Evolutionary conservation across 352 stramenopile species (phyloP).

Genomic region (Halophytophthora polymorphica): DNA sequence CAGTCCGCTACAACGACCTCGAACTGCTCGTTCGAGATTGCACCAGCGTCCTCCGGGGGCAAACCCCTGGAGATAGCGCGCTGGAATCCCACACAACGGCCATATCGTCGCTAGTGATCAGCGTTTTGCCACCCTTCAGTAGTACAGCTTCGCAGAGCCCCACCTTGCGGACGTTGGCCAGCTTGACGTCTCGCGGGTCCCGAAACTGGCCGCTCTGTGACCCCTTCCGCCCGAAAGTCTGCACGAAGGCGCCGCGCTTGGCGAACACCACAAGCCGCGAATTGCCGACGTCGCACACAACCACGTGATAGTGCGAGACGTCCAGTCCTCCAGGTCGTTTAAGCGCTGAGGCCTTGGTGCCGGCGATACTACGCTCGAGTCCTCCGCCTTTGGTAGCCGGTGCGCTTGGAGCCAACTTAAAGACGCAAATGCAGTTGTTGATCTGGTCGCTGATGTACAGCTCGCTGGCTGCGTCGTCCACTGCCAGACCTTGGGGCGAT

Average conservation of each 20-base stretch:
- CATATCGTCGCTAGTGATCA: not conserved
- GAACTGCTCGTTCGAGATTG: constrained; percentile 64
- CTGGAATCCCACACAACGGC: constrained; percentile 13
- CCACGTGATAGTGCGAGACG: constrained; percentile 65
- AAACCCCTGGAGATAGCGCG: constrained; percentile 40
- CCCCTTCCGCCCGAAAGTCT: constrained; percentile 39
- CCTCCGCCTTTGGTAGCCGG: constrained; percentile 12
- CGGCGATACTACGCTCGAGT: constrained; percentile 23
- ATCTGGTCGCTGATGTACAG: constrained; percentile 58
- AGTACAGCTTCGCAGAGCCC: not conserved
- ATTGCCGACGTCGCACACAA: constrained; percentile 61
- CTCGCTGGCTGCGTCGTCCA: constrained; percentile 57
- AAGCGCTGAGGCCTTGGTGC: constrained; percentile 10
- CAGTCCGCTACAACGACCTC: constrained; percentile 61
- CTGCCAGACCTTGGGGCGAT: constrained; percentile 23
- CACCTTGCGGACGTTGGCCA: constrained; percentile 66
- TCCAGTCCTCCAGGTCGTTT: constrained; percentile 45
- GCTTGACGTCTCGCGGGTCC: constrained; percentile 48
- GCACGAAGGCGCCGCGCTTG: constrained; percentile 58
- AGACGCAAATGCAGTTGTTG: constrained; percentile 51
- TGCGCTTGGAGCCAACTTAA: constrained; percentile 23
- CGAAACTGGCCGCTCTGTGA: constrained; percentile 30
- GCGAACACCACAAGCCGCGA: constrained; percentile 45
- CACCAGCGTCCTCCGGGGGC: constrained; percentile 16
- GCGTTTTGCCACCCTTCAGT: no score